Base-by-base conservation (phyloP, 306 rosid species). In the Erythrophleum fordii region DNA sequence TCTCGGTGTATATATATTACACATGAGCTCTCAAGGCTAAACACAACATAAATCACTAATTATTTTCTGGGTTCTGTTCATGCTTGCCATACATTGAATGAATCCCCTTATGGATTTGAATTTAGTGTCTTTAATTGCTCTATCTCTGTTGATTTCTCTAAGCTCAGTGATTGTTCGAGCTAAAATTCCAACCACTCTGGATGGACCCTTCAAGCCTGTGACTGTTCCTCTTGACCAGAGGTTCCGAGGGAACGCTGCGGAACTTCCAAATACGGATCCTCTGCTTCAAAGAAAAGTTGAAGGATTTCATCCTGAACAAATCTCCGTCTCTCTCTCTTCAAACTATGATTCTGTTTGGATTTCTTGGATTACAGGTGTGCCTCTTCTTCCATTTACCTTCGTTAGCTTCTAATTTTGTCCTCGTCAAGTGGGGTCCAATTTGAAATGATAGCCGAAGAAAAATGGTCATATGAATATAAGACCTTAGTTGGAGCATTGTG, bases 191-290 rank as follows among this genome's bases (percentile, higher is more conserved):
- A 86, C 85, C 3, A 95, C 97, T 25, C 56, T 88, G 16, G 95
- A 92, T 2, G 99, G 99, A 66, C 97, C 99, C 48, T 95, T 92
- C 78, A 80, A 76, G 87, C 97, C 99, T 5, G 92, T 95, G 8
- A 95, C 99, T 0, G 83, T 87, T 76, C 94, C 95, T 25, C 92
- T 92, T 41, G 89, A 95, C 65, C 45, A 65, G 22, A 87, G 82
- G 77, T 93, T 91, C 81, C 85, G 97, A 20, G 97, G 99, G 18
- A 77, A 81, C 13, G 97, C 97, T 0, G 76, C 84, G 78, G 97
- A 95, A 72, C 53, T 95, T 84, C 93, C 97, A 0, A 83, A 89
- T 23, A 81, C 97, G 20, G 95, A 95, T 80, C 90, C 92, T 41
- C 83, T 87, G 11, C 82, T 95, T 78, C 92, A 83, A 44, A 90